These are phyloP conservation scores for Groenewaldozyma salmanticensis DNA, from an alignment of 805 yeast genomes.

Conservation along the genomic window DNA sequence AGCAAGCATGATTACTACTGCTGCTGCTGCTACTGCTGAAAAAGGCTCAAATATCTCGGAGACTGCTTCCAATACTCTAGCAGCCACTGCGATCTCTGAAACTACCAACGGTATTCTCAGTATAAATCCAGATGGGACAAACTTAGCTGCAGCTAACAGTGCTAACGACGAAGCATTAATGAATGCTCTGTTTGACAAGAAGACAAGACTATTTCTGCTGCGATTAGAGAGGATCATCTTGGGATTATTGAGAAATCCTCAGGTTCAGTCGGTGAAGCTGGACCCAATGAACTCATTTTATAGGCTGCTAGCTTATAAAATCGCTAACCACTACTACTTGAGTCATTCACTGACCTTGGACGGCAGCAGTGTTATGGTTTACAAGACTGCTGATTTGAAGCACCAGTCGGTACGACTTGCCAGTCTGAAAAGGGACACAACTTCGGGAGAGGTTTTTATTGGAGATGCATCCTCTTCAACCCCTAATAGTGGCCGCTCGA, in stretches of 20 bases:
- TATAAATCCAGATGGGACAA: too few species aligned
- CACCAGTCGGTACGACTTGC: conserved; percentile 6
- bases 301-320: conserved; percentile 56
- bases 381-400: conserved; percentile 22
- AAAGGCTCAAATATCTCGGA: too few species aligned
- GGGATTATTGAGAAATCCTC: conserved; percentile 35
- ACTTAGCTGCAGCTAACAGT: too few species aligned
- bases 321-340: conserved; percentile 56
- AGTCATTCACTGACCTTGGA: conserved; percentile 47
- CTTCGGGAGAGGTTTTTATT: too few species aligned
- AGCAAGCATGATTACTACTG: too few species aligned
- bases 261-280: conserved; percentile 33
- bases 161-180: too few species aligned
- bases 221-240: conserved; percentile 40
- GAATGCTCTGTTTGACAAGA: conserved; percentile 34
- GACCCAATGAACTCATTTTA: conserved; percentile 59
- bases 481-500: not conserved
- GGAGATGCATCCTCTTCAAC: not conserved
- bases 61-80: not conserved
- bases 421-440: conserved; percentile 1
- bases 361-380: conserved; percentile 38
- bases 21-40: too few species aligned
- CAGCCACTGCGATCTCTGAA: not conserved
- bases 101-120: too few species aligned
- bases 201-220: conserved; percentile 42